Evolutionary conservation across 208 protist genomes (phyloP).

Genomic region (Leishmania tropica): DNA sequence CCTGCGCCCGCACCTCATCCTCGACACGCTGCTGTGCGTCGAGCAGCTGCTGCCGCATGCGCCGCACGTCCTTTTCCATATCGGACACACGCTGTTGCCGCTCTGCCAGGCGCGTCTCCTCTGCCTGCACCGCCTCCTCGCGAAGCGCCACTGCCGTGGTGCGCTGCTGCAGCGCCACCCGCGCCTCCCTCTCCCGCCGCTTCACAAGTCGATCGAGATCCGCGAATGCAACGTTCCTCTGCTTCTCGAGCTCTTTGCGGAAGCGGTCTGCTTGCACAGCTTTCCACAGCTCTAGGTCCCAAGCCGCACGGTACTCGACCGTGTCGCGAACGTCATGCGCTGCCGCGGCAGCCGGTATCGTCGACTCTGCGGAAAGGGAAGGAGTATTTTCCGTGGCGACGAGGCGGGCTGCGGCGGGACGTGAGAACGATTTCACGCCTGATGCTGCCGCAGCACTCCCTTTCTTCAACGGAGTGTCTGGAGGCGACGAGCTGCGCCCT

Average conservation of each 20-base stretch:
- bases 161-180: slow-evolving; percentile 22
- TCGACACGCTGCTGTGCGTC: slow-evolving; percentile 73
- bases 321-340: slow-evolving; percentile 60
- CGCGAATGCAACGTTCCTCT: slow-evolving; percentile 43
- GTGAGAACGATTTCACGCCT: not conserved
- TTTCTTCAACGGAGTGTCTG: not conserved
- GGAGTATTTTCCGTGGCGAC: not conserved
- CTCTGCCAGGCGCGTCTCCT: slow-evolving; percentile 42
- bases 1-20: slow-evolving; percentile 72
- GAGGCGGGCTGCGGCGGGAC: not conserved
- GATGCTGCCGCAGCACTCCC: not conserved
- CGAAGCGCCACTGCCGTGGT: slow-evolving; percentile 28
- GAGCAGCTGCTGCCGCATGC: slow-evolving; percentile 60
- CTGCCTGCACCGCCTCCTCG: slow-evolving; percentile 31
- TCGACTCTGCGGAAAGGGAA: not conserved
- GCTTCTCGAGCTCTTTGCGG: slow-evolving; percentile 52
- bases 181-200: slow-evolving; percentile 39
- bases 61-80: slow-evolving; percentile 60
- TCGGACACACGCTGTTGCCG: slow-evolving; percentile 47
- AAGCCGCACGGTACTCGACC: slow-evolving; percentile 83
- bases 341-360: slow-evolving; percentile 2
- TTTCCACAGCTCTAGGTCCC: slow-evolving; percentile 91
- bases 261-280: slow-evolving; percentile 76
- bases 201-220: slow-evolving; percentile 41
- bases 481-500: not conserved